Percentiles rank a stretch among this genome's conserved stretches.
These are phyloP conservation scores for Saccharomyces hybrid DNA, from an alignment of 1,139 yeast genomes.

Conservation along the genomic window DNA sequence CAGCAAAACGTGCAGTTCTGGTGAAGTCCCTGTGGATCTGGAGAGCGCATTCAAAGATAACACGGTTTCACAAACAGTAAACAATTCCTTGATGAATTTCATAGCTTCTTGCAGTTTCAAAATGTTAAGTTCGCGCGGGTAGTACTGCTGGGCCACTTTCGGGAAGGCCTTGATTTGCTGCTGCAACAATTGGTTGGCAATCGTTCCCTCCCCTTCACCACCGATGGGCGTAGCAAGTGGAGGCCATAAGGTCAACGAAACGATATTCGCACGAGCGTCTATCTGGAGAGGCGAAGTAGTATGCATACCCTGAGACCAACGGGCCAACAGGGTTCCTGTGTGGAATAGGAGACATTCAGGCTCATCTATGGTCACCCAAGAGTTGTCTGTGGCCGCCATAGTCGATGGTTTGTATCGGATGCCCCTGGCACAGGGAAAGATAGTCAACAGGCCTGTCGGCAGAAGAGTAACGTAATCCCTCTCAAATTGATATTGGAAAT, in stretches of 20 bases:
- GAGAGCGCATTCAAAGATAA: constrained; percentile 25
- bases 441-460: constrained; percentile 21
- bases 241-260: constrained; percentile 21
- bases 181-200: constrained; percentile 13
- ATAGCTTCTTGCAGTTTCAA: constrained; percentile 14
- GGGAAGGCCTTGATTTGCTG: constrained; percentile 26
- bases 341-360: constrained; percentile 28
- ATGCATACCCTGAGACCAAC: constrained; percentile 19
- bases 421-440: constrained; percentile 24
- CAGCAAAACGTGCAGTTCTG: constrained; percentile 20
- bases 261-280: constrained; percentile 13
- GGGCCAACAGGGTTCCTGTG: constrained; percentile 22
- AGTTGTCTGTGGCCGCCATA: constrained; percentile 18
- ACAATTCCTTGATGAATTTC: constrained; percentile 19
- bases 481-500: constrained; percentile 17
- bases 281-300: constrained; percentile 23
- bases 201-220: constrained; percentile 5
- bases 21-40: constrained; percentile 12
- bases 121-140: constrained; percentile 16
- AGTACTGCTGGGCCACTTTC: constrained; percentile 16
- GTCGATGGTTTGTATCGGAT: constrained; percentile 23
- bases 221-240: constrained; percentile 8
- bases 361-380: constrained; percentile 22
- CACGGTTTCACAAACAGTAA: constrained; percentile 23
- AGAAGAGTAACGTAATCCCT: constrained; percentile 13